Evolutionary conservation across 805 yeast genomes (phyloP).

Genomic region (Yamadazyma scolyti): DNA sequence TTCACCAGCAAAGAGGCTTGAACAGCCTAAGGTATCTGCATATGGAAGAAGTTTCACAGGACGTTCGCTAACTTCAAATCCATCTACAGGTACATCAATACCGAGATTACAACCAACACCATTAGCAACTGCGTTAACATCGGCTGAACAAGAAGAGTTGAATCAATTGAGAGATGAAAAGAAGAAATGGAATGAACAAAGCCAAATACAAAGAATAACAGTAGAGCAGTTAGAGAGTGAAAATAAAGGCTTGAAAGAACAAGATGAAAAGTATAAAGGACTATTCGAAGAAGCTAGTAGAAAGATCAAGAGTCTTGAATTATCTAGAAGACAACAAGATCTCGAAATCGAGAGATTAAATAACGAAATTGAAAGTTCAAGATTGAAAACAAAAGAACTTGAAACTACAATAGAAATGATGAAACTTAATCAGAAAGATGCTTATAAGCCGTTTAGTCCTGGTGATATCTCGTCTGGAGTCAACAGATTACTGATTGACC

Average conservation of each 20-base stretch:
- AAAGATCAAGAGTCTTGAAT: conserved; percentile 47
- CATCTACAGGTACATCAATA: conserved; percentile 7
- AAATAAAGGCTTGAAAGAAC: conserved; percentile 20
- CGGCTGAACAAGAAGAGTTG: conserved; percentile 43
- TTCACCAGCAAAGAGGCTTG: conserved; percentile 57
- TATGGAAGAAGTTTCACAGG: conserved; percentile 40
- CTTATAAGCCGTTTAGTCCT: conserved; percentile 15
- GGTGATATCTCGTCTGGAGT: conserved; percentile 40
- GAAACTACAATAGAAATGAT: conserved; percentile 42
- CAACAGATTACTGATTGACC: conserved; percentile 35
- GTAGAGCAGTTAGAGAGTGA: conserved; percentile 20
- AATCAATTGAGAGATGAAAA: conserved; percentile 53
- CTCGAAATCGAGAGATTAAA: conserved; percentile 59
- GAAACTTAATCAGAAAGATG: conserved; percentile 19
- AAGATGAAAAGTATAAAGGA: conserved; percentile 18
- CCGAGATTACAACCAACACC: conserved; percentile 5
- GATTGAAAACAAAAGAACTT: conserved; percentile 48
- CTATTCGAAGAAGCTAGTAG: conserved; percentile 38
- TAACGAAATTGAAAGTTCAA: conserved; percentile 59
- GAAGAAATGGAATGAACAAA: conserved; percentile 34
- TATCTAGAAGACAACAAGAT: conserved; percentile 63
- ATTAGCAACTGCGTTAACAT: conserved; percentile 9
- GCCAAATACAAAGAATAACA: conserved; percentile 15
- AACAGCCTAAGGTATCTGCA: conserved; percentile 27
- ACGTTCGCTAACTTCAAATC: conserved; percentile 27